phyloP scores from a whole-genome alignment of 1,139 yeast species.

The Sugiyamaella pinicola region DNA sequence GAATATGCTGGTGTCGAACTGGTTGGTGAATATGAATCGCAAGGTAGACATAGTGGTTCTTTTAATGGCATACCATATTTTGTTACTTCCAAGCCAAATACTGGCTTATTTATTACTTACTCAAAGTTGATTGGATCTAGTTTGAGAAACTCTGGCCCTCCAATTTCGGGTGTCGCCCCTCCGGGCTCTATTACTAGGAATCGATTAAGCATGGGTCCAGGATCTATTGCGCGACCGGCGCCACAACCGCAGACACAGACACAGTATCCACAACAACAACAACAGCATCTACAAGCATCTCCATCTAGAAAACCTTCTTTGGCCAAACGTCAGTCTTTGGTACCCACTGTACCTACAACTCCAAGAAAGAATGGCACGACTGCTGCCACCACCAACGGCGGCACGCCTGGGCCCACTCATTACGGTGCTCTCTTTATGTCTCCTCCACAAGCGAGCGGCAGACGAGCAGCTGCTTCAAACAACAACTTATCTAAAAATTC shows the following conservation, averaged over 20 bases:
- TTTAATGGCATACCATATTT: constrained; percentile 64
- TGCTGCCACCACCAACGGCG: background rate
- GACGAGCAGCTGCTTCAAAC: background rate
- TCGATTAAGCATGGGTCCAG: constrained; percentile 16
- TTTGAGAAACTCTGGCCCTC: constrained; percentile 10
- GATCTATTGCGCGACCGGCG: constrained; percentile 6
- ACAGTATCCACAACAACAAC: no score
- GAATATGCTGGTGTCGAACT: constrained; percentile 89
- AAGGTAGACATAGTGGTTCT: constrained; percentile 82
- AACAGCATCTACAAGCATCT: constrained; percentile 14
- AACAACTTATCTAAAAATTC: background rate
- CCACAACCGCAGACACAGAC: constrained; percentile 1
- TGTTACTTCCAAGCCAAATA: constrained; percentile 57
- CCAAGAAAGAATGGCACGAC: constrained; percentile 9
- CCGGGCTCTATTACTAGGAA: constrained; percentile 13
- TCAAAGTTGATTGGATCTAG: constrained; percentile 52
- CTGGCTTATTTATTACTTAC: constrained; percentile 77
- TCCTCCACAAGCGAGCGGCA: constrained; percentile 12
- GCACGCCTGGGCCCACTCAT: constrained; percentile 6
- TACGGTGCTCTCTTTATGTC: constrained; percentile 11
- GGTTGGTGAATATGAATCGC: constrained; percentile 57
- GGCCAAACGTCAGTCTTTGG: constrained; percentile 17
- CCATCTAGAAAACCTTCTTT: constrained; percentile 12
- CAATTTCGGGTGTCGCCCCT: constrained; percentile 6
- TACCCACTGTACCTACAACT: constrained; percentile 16